Base-by-base conservation (phyloP, 768 basidiomycete genomes). In the Rhizopogon vinicolor region DNA sequence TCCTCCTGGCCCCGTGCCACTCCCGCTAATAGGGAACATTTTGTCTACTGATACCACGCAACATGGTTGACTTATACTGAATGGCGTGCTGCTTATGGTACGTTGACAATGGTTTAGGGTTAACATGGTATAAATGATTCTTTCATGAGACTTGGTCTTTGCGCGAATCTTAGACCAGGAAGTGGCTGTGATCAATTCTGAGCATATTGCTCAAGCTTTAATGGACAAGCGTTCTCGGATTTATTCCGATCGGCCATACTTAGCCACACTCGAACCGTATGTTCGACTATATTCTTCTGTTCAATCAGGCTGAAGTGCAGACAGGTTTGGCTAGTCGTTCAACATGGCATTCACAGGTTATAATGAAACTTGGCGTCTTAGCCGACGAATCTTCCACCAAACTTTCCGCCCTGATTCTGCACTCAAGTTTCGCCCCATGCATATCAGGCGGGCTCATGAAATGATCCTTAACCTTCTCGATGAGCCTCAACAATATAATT, bases 1-100 rank as follows among this genome's bases (percentile, higher is more conserved):
- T 29, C 74, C 74, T 41, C 72, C 74, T 13, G 73, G 73, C 13
- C 73, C 73, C 2, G 64, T 58, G 42, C 66, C 69, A 2, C 62
- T 63, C 29, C 72, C 68, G 2, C 19, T 74, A 12, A 54, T 75
- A 18, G 74, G 74, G 13, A 71, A 69, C 41, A 54, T 70, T 44
- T 60, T 60, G 19, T 64, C 68, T 22, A 58, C 70, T n/a, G 68
- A 69, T 18, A 62, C 62, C 42, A 49, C 63, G 1, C 58, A 69
- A 41, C 58, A 7, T 73, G 69, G 68, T 25, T 66, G 22, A 68
- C 65, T 13, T 73, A 69, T 54, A 54, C 60, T 2, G 53, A 68
- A 13, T 73, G 72, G 74, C 60, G 53, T 12, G 63, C 62, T 52
- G 57, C 62, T 46, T 73, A 58, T 41, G 63, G 62, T 45, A 33